phyloP scores from a whole-genome alignment of 2,329 filamentous ascomycete species.

The Aspergillus sp. region DNA sequence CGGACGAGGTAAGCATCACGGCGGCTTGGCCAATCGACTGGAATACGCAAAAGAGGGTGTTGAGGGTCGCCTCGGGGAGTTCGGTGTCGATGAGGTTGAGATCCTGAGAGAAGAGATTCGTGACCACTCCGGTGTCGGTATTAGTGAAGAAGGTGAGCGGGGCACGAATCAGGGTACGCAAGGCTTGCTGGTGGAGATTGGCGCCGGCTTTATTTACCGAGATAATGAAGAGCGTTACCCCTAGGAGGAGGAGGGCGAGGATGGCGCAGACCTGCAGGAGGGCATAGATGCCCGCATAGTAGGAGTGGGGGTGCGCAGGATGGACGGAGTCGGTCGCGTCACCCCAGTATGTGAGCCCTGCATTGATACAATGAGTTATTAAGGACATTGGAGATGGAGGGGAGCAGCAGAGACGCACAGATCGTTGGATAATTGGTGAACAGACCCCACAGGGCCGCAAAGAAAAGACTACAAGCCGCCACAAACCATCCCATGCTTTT shows the following conservation, averaged over 20 bases:
- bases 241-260: conserved; percentile 3
- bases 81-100: conserved; percentile 49
- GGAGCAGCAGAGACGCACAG: not conserved
- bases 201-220: conserved; percentile 24
- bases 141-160: conserved; percentile 47
- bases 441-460: conserved; percentile 24
- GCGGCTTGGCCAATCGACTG: conserved; percentile 25
- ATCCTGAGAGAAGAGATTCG: conserved; percentile 53
- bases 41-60: conserved; percentile 23
- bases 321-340: conserved; percentile 20
- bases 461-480: conserved; percentile 18
- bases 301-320: conserved; percentile 23
- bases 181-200: conserved; percentile 25
- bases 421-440: conserved; percentile 31
- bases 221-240: conserved; percentile 17
- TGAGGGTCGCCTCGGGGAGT: conserved; percentile 23
- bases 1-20: conserved; percentile 21
- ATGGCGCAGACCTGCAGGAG: conserved; percentile 28
- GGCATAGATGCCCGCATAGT: conserved; percentile 31
- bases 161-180: conserved; percentile 30
- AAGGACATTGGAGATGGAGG: too few relatives aligned
- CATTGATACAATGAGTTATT: not conserved
- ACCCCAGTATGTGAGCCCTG: conserved; percentile 23
- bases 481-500: conserved; percentile 25
- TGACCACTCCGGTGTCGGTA: conserved; percentile 47